Conservation (phyloP, 306 rosid genomes). For the Lathyrus aphaca region DNA sequence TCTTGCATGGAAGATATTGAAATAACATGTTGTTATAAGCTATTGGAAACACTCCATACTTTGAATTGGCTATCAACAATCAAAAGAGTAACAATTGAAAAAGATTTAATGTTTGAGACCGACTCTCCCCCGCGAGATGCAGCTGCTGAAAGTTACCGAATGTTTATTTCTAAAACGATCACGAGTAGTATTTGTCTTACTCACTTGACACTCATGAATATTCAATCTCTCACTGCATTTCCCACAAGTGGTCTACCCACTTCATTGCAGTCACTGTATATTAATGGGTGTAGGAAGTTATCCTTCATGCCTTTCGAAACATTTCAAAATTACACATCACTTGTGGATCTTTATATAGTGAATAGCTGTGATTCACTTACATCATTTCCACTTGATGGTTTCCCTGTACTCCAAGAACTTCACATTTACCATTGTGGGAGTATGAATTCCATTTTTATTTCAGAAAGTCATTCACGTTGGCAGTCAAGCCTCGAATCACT, state of each 20-base stretch:
- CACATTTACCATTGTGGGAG: not conserved
- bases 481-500: not conserved
- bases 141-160: not conserved
- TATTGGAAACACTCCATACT: not conserved
- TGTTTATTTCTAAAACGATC: not conserved
- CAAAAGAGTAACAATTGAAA: not conserved
- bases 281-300: not conserved
- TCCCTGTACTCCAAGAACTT: not conserved
- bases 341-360: not conserved
- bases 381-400: slow-evolving; percentile 3
- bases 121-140: not conserved
- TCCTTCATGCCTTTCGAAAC: slow-evolving; percentile 13
- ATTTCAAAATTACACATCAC: slow-evolving; percentile 10
- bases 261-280: not conserved
- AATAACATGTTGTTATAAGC: not conserved
- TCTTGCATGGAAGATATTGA: too few species aligned
- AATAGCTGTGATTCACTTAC: not conserved
- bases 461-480: not conserved
- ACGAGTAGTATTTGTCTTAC: not conserved
- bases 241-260: slow-evolving; percentile 2
- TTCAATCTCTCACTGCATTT: slow-evolving; percentile 14
- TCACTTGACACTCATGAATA: not conserved
- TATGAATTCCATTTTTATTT: not conserved
- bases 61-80: not conserved
- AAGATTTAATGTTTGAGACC: not conserved